Evolutionary conservation across 257 asterid species (phyloP).

Genomic region (Jaltomata sinuosa): DNA sequence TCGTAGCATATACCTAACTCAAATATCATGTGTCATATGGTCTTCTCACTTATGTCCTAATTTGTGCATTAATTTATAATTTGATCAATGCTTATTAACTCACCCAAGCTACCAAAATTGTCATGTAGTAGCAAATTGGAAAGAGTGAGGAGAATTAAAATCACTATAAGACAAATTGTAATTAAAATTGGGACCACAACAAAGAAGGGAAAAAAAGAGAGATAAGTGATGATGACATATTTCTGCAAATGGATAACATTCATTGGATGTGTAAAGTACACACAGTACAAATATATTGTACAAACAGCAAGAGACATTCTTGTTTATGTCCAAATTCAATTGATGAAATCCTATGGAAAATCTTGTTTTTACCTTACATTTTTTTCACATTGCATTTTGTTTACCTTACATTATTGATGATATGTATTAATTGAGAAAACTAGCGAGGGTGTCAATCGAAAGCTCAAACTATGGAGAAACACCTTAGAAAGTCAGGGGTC

Average conservation of each 20-base stretch:
- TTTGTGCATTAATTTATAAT: neutral
- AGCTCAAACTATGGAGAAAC: no score
- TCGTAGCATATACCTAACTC: no score
- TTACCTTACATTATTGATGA: no score
- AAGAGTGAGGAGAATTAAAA: neutral
- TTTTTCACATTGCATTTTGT: neutral
- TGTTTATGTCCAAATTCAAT: neutral
- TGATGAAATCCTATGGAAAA: neutral
- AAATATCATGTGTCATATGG: no score
- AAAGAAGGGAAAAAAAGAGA: neutral
- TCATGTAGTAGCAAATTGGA: neutral
- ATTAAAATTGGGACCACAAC: neutral
- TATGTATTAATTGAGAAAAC: no score
- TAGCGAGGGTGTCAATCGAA: no score
- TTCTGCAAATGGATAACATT: constrained; percentile 21
- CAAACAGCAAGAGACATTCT: neutral
- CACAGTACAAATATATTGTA: neutral
- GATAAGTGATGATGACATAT: constrained; percentile 12
- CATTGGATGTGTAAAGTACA: constrained; percentile 9
- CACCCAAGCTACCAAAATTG: neutral
- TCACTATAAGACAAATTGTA: neutral
- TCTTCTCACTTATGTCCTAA: no score
- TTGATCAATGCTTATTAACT: neutral
- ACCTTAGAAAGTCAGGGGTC: no score
- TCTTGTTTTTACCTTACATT: neutral